Conservation (phyloP, 2,329 filamentous ascomycete genomes). For the Lecanicillium sp. region DNA sequence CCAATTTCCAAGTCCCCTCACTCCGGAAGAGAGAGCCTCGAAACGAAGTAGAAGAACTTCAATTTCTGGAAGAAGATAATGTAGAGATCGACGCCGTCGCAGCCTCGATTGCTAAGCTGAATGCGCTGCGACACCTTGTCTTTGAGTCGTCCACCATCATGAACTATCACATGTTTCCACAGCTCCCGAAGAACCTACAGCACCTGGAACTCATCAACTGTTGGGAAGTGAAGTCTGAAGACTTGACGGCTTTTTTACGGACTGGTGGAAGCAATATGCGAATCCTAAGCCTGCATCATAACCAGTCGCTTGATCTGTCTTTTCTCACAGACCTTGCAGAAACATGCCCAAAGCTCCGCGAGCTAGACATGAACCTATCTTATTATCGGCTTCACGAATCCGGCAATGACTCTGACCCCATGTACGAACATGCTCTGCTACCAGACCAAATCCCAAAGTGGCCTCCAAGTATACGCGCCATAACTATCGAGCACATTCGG, state of each 20-base stretch:
- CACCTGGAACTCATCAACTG: slow-evolving; percentile 73
- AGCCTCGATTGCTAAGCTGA: slow-evolving; percentile 36
- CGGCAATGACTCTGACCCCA: slow-evolving; percentile 64
- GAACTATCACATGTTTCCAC: slow-evolving; percentile 57
- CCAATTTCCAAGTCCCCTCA: slow-evolving; percentile 54
- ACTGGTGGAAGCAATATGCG: slow-evolving; percentile 60
- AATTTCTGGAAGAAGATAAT: slow-evolving; percentile 30
- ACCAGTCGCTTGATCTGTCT: slow-evolving; percentile 65
- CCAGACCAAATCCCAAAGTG: slow-evolving; percentile 63
- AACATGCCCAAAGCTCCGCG: slow-evolving; percentile 62
- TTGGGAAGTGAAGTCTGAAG: slow-evolving; percentile 60
- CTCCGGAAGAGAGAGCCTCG: slow-evolving; percentile 25
- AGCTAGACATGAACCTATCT: slow-evolving; percentile 67
- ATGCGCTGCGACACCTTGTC: slow-evolving; percentile 55
- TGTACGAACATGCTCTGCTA: slow-evolving; percentile 61
- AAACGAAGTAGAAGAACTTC: slow-evolving; percentile 21
- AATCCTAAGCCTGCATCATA: slow-evolving; percentile 65
- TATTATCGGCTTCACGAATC: slow-evolving; percentile 65
- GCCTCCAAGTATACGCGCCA: slow-evolving; percentile 60
- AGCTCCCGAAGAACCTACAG: slow-evolving; percentile 57
- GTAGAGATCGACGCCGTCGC: slow-evolving; percentile 30
- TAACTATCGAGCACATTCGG: slow-evolving; percentile 71
- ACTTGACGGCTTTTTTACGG: slow-evolving; percentile 56
- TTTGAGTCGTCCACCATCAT: slow-evolving; percentile 70
- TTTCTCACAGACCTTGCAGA: slow-evolving; percentile 61